phyloP scores from a whole-genome alignment of 306 rosid genomes.

The Dalbergia oliveri region DNA sequence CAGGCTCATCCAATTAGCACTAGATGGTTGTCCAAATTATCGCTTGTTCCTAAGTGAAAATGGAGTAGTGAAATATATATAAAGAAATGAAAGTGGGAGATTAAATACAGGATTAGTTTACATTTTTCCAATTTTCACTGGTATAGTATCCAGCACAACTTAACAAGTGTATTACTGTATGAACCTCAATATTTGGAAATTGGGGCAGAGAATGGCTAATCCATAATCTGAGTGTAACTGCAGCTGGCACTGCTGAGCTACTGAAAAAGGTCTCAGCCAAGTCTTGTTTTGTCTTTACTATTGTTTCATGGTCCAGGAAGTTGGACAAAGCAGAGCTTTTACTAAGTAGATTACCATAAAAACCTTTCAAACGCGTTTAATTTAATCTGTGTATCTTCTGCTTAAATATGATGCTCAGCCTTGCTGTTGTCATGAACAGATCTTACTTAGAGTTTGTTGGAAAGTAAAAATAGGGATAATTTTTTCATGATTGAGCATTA shows the following conservation, averaged over 20 bases:
- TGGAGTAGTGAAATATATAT: not conserved
- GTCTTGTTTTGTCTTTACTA: not conserved
- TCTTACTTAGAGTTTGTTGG: not conserved
- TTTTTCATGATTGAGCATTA: too few species aligned
- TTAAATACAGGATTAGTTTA: not conserved
- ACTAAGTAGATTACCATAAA: not conserved
- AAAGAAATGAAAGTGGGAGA: not conserved
- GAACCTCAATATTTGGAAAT: not conserved
- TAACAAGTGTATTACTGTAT: not conserved
- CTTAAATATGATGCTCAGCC: not conserved
- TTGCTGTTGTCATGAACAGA: not conserved
- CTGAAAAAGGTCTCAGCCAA: not conserved
- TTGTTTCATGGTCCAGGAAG: not conserved
- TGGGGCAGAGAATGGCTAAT: not conserved
- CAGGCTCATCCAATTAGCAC: too few species aligned
- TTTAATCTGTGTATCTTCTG: not conserved
- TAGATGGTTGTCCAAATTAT: too few species aligned
- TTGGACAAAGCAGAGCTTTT: not conserved
- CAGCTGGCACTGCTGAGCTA: not conserved
- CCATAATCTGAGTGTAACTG: constrained; percentile 27
- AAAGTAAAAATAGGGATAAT: too few species aligned
- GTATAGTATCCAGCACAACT: not conserved
- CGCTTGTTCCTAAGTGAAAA: not conserved
- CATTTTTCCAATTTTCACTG: not conserved
- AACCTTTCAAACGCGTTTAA: not conserved